Percentiles rank a stretch among this genome's conserved stretches.
Conservation (phyloP, 192 early-diverging fungal genomes). For the Coemansia sp. region DNA sequence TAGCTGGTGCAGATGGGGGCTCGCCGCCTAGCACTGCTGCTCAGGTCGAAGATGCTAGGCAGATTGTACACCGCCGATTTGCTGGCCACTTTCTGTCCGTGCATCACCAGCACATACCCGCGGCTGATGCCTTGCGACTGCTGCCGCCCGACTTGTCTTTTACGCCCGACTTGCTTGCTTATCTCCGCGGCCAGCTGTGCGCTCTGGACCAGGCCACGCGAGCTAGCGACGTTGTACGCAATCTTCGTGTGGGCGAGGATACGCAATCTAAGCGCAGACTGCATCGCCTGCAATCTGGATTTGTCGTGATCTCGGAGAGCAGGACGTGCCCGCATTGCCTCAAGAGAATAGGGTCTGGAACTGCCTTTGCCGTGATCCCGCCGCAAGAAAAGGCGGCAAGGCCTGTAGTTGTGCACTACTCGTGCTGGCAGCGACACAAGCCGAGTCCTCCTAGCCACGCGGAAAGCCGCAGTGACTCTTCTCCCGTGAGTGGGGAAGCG, state of each 20-base stretch:
- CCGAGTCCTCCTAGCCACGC: not conserved
- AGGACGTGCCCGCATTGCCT: constrained; percentile 56
- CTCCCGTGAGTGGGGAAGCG: not conserved
- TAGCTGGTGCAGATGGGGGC: not conserved
- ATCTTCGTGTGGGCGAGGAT: constrained; percentile 39
- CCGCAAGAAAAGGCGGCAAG: constrained; percentile 10
- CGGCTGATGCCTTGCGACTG: constrained; percentile 35
- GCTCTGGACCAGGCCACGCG: constrained; percentile 44
- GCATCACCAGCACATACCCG: constrained; percentile 41
- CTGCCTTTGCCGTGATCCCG: constrained; percentile 53
- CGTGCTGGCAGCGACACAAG: constrained; percentile 56
- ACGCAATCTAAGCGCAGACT: constrained; percentile 48
- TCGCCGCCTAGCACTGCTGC: not conserved
- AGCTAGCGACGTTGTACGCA: constrained; percentile 37
- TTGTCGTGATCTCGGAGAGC: constrained; percentile 44
- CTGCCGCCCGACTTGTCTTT: constrained; percentile 58
- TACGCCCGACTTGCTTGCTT: constrained; percentile 50
- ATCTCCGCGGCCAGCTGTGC: constrained; percentile 62
- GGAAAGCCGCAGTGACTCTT: constrained; percentile 1
- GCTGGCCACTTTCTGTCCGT: constrained; percentile 44
- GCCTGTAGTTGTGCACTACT: constrained; percentile 54
- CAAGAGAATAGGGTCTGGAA: constrained; percentile 59
- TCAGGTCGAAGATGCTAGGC: constrained; percentile 19
- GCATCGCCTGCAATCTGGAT: constrained; percentile 29
- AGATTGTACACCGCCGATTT: constrained; percentile 37